Evolutionary conservation across 768 basidiomycete genomes (phyloP), one percentile per base, ranked within the genome.

Genomic region (Termitomyces sp.): DNA sequence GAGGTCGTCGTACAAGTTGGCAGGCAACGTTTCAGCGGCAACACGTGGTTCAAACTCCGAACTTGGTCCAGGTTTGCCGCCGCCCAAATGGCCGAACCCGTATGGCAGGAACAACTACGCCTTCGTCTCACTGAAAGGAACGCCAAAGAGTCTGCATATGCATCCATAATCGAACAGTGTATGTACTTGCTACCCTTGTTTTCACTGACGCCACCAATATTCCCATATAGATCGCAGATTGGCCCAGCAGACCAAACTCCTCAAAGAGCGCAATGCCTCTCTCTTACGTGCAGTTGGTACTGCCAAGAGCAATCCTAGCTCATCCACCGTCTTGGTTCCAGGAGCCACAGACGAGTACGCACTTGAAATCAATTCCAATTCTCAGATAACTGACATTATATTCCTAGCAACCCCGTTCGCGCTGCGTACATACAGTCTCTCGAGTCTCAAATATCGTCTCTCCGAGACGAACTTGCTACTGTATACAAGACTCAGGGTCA

Each of bases 401-500:
- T 43, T 32, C 30, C 37, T 62, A 93, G 89, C 60, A 90, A 93
- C 67, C 87, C 92, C 24, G 88, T 95, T 41, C 84, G 87, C 42
- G 83, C 87, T 37, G 93, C 93, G 15, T 93, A 96, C 70, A 84
- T 95, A 69, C 76, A 86, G 1, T 97, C 96, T 19, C 84, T 98
- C 46, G 95, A 98, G 70, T 87, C 89, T 4, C 94, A 98, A 66
- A 90, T 98, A 68, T 92, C 93, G 2, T 86, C 90, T 11, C 76
- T 97, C 47, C 86, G 95, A 34, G 89, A 91, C 62, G 96, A 98
- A 69, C 79, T 98, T 48, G 92, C 95, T 2, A 91, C 89, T 9
- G 85, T 96, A 1, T 99, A 98, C 77, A 95, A 96, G 70, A 91
- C 93, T 0, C 95, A 98, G 59, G 90, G 92, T 4, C 93, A 96